Evolutionary conservation across 371 early-diverging fungal genomes (phyloP).

Genomic region (Mortierella sp.): DNA sequence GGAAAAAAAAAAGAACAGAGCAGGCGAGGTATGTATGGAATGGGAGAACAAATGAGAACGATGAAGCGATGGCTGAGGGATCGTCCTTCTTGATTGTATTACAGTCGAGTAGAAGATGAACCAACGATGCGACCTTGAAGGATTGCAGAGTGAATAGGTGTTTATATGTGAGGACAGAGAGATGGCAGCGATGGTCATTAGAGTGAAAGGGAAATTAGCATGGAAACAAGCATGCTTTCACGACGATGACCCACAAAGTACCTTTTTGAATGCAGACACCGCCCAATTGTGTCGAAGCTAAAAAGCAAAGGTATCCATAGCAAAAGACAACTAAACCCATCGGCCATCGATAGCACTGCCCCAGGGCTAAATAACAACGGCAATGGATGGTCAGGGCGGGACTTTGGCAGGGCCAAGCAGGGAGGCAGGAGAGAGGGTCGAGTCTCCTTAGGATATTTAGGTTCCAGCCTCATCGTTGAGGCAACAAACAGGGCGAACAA

Average conservation of each 20-base stretch:
- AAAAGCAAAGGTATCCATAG: background rate
- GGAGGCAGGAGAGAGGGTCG: background rate
- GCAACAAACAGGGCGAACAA: slow-evolving; percentile 1
- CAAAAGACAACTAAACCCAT: background rate
- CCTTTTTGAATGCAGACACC: background rate
- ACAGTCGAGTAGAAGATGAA: background rate
- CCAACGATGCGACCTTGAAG: no score
- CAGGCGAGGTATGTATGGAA: background rate
- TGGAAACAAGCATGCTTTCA: no score
- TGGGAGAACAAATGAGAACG: background rate
- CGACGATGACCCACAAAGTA: no score
- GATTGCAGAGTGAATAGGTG: no score
- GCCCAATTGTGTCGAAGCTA: background rate
- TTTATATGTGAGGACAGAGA: no score
- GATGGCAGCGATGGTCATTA: no score
- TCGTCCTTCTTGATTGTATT: background rate
- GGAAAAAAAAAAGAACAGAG: background rate
- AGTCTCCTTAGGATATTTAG: background rate
- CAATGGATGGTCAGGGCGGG: slow-evolving; percentile 9
- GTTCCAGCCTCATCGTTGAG: background rate
- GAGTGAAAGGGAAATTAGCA: no score
- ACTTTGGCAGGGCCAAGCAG: background rate
- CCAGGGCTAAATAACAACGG: background rate
- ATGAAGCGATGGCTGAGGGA: background rate
- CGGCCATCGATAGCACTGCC: background rate